These are phyloP conservation scores for Stereocaulon alpinum DNA, from an alignment of 495 filamentous ascomycete species.

Conservation along the genomic window DNA sequence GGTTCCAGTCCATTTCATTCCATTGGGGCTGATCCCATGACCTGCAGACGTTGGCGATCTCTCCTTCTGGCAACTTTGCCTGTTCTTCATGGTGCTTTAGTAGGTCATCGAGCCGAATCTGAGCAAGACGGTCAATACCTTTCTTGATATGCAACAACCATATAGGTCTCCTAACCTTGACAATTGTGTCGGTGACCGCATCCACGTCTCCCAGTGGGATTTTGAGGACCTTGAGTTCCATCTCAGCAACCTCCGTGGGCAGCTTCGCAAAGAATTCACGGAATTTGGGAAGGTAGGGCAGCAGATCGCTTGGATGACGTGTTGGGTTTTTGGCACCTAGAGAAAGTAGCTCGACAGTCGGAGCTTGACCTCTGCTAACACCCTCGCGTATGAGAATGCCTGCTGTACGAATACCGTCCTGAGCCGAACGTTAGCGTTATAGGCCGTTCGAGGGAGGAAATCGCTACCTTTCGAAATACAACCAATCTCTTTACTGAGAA, in stretches of 20 bases:
- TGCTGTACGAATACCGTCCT: constrained; percentile 68
- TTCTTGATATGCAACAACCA: constrained; percentile 37
- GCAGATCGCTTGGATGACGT: constrained; percentile 63
- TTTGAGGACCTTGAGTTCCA: constrained; percentile 51
- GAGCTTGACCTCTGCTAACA: constrained; percentile 45
- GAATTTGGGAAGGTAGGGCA: constrained; percentile 67
- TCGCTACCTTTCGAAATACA: constrained; percentile 52
- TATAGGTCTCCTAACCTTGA: constrained; percentile 47
- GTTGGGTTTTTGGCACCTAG: constrained; percentile 50
- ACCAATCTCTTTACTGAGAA: constrained; percentile 64
- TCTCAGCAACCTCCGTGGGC: constrained; percentile 43
- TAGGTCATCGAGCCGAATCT: constrained; percentile 26
- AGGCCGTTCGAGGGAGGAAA: background rate
- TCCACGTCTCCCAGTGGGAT: constrained; percentile 66
- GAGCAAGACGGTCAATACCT: constrained; percentile 25
- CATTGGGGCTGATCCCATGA: constrained; percentile 65
- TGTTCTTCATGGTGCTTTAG: constrained; percentile 27
- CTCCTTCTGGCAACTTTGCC: constrained; percentile 43
- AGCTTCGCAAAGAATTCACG: constrained; percentile 48
- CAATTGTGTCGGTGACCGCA: constrained; percentile 63
- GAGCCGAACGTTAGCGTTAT: constrained; percentile 27
- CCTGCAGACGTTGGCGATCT: constrained; percentile 49
- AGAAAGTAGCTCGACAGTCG: constrained; percentile 66
- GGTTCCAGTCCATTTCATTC: constrained; percentile 76
- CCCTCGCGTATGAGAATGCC: constrained; percentile 74